A percentile compares a stretch with the other conserved stretches of the same genome.
phyloP scores from a whole-genome alignment of 805 yeast species.

The Candida patagonica region DNA sequence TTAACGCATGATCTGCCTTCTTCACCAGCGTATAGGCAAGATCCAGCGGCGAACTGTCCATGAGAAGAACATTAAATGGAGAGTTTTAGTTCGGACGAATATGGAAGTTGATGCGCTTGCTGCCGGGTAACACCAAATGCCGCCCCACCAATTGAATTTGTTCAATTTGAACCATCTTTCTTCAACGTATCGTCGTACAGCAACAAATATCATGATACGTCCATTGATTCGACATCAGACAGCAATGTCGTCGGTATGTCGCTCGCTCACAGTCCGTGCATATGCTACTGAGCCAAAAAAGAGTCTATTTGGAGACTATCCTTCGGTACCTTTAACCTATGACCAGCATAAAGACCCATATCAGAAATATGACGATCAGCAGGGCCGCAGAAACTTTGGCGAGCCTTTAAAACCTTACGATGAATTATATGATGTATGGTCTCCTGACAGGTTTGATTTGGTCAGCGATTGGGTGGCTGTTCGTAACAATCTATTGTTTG shows the following conservation, averaged over 20 bases:
- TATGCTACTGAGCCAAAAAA: slow-evolving; percentile 5
- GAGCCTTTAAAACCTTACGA: slow-evolving; percentile 42
- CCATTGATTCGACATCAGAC: not conserved
- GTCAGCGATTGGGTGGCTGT: slow-evolving; percentile 55
- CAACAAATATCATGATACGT: not conserved
- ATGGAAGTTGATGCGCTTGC: not conserved
- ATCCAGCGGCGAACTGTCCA: slow-evolving; percentile 4
- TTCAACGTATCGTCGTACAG: not conserved
- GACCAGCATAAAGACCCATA: slow-evolving; percentile 65
- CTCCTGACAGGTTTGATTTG: slow-evolving; percentile 64
- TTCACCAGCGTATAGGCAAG: slow-evolving; percentile 40
- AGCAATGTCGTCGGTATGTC: not conserved
- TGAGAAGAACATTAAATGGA: not conserved
- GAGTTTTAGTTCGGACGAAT: not conserved
- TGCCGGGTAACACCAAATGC: not conserved
- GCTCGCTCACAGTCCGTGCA: not conserved
- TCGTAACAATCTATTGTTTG: slow-evolving; percentile 45
- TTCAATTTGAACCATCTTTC: not conserved
- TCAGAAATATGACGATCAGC: slow-evolving; percentile 67
- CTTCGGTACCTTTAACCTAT: slow-evolving; percentile 47
- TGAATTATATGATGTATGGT: slow-evolving; percentile 75
- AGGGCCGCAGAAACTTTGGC: slow-evolving; percentile 66
- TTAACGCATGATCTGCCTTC: slow-evolving; percentile 42
- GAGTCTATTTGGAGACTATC: slow-evolving; percentile 40
- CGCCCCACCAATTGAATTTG: not conserved